Percentiles rank a stretch among this genome's conserved stretches.
These are phyloP conservation scores for Odonthalia washingtoniensis DNA, from an alignment of 31 red algal genomes.

Conservation along the genomic window DNA sequence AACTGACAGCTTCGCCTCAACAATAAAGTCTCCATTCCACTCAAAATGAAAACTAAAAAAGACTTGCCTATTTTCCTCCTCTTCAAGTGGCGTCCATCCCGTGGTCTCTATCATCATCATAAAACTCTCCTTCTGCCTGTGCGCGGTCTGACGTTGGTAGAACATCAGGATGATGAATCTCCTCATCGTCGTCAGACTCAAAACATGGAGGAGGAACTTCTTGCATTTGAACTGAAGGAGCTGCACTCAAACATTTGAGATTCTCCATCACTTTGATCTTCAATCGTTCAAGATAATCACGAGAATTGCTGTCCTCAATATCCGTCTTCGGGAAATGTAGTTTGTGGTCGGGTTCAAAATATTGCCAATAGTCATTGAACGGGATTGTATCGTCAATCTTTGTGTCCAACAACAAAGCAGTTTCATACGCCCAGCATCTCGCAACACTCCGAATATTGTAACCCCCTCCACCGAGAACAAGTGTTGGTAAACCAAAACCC, in stretches of 20 bases:
- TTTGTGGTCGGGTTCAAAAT: constrained; percentile 94
- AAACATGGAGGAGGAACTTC: constrained; percentile 88
- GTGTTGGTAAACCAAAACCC: constrained; percentile 81
- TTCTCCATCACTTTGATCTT: constrained; percentile 92
- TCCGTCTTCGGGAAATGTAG: constrained; percentile 88
- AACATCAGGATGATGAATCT: constrained; percentile 63
- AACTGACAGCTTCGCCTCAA: too few relatives aligned
- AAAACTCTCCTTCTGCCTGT: constrained; percentile 76
- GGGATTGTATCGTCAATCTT: constrained; percentile 88
- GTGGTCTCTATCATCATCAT: constrained; percentile 63
- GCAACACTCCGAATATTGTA: constrained; percentile 97
- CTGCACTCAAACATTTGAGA: constrained; percentile 77
- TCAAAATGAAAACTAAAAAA: too few relatives aligned
- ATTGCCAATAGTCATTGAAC: constrained; percentile 98
- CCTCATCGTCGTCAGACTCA: constrained; percentile 56
- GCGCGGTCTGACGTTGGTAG: constrained; percentile 29
- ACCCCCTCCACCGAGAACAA: constrained; percentile 98
- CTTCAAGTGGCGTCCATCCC: constrained; percentile 47
- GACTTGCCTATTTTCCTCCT: neutral
- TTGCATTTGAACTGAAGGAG: constrained; percentile 90
- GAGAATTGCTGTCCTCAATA: constrained; percentile 86
- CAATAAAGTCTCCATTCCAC: too few relatives aligned
- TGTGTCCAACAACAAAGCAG: constrained; percentile 77
- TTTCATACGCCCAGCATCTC: constrained; percentile 98
- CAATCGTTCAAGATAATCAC: constrained; percentile 90